Percentiles rank a stretch among this genome's conserved stretches.
Conservation (phyloP, 140 eudicot genomes). For the Cichorium intybus region DNA sequence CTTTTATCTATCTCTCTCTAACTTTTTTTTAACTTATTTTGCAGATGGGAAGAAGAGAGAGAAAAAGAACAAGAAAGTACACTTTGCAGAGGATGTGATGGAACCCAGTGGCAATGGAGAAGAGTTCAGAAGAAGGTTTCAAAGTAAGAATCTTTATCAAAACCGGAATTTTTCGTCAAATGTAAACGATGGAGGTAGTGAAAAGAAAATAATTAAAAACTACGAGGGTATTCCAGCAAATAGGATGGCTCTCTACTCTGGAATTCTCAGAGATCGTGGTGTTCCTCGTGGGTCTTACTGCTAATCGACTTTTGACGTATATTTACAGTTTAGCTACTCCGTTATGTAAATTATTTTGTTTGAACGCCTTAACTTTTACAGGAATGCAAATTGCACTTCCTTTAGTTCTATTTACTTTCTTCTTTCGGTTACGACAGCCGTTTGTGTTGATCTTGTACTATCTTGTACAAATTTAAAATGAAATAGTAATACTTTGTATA, state of each 20-base stretch:
- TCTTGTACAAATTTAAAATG: conserved; percentile 16
- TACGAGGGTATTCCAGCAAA: conserved; percentile 53
- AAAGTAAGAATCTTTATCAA: conserved; percentile 2
- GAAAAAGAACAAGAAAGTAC: conserved; percentile 60
- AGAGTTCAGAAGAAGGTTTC: conserved; percentile 52
- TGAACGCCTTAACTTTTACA: conserved; percentile 11
- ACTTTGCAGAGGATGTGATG: conserved; percentile 80
- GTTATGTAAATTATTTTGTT: conserved; percentile 24
- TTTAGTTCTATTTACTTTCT: neutral
- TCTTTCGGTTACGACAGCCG: neutral
- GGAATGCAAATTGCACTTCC: conserved; percentile 9
- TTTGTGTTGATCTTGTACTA: conserved; percentile 9
- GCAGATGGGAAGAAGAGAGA: conserved; percentile 50
- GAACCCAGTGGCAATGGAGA: conserved; percentile 78
- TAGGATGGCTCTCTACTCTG: conserved; percentile 74
- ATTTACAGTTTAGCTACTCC: neutral
- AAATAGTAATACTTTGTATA: conserved; percentile 7
- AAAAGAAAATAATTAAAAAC: conserved; percentile 19
- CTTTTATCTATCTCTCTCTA: neutral
- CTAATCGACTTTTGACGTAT: conserved; percentile 5
- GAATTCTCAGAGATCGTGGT: conserved; percentile 74
- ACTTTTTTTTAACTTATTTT: neutral
- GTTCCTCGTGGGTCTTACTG: conserved; percentile 51
- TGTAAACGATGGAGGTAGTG: conserved; percentile 14
- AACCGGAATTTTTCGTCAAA: neutral